These are phyloP conservation scores for Cadophora gregata DNA, from an alignment of 2,329 filamentous ascomycete species.

Conservation along the genomic window DNA sequence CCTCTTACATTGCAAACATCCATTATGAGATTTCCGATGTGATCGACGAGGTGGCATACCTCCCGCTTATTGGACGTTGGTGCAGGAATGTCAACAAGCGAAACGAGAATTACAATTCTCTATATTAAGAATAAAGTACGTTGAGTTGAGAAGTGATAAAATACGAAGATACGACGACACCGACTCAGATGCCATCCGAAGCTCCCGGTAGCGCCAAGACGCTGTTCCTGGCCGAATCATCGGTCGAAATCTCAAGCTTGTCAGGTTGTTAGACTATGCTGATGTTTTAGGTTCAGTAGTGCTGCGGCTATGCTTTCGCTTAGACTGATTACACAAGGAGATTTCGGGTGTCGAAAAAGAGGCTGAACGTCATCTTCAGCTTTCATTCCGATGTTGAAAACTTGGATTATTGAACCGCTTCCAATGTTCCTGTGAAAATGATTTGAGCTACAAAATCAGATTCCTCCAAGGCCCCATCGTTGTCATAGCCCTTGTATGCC, in stretches of 20 bases:
- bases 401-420: too few species aligned
- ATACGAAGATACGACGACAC: not conserved
- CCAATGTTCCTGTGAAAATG: too few species aligned
- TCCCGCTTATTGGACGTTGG: not conserved
- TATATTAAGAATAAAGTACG: not conserved
- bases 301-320: not conserved
- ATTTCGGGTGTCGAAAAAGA: not conserved
- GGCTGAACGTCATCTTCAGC: too few species aligned
- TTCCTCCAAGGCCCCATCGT: too few species aligned
- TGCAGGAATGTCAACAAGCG: not conserved
- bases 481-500: too few species aligned
- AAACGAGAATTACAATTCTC: not conserved
- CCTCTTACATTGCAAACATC: constrained; percentile 17
- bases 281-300: not conserved
- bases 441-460: too few species aligned
- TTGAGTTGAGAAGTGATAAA: not conserved
- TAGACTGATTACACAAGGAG: not conserved
- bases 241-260: not conserved
- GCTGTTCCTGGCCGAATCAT: not conserved
- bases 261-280: not conserved
- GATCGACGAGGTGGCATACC: constrained; percentile 11
- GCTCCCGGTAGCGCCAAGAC: not conserved
- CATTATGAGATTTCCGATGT: constrained; percentile 15
- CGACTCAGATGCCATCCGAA: not conserved
- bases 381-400: too few species aligned